phyloP scores from a whole-genome alignment of 768 basidiomycete species.

The Psilocybe subaeruginosa region DNA sequence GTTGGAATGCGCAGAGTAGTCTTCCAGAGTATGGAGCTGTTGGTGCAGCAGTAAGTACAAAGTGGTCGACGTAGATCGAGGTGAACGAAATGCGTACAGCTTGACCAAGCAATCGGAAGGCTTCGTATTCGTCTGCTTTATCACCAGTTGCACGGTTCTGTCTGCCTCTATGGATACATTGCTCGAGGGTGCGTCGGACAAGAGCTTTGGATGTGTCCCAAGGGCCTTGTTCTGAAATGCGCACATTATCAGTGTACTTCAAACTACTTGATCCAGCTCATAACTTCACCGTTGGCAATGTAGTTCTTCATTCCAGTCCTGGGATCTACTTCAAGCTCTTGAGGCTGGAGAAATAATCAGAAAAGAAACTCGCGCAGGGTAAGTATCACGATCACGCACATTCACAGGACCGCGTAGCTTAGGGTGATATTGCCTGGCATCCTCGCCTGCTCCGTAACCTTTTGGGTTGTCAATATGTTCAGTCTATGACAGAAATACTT shows the following conservation, averaged over 20 bases:
- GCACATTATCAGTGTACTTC: background rate
- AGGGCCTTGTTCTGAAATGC: conserved; percentile 50
- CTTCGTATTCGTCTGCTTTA: conserved; percentile 76
- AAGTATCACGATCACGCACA: conserved; percentile 32
- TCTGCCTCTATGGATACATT: conserved; percentile 81
- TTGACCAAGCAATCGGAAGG: conserved; percentile 79
- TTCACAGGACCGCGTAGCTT: conserved; percentile 83
- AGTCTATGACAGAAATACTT: conserved; percentile 38
- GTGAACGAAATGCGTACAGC: conserved; percentile 43
- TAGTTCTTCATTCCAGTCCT: conserved; percentile 95
- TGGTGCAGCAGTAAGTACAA: background rate
- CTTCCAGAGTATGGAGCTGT: conserved; percentile 81
- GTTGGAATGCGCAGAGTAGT: conserved; percentile 89
- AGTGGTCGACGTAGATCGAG: background rate
- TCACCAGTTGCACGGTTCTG: conserved; percentile 56
- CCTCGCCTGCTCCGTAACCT: conserved; percentile 84
- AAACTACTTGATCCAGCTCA: background rate
- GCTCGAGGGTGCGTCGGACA: conserved; percentile 71
- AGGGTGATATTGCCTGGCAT: conserved; percentile 78
- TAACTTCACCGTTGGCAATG: conserved; percentile 71
- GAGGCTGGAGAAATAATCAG: conserved; percentile 45
- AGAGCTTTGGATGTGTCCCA: conserved; percentile 91
- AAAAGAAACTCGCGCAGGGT: conserved; percentile 12
- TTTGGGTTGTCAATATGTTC: conserved; percentile 95
- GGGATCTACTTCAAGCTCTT: conserved; percentile 85